Conservation (phyloP, 2,329 filamentous ascomycete species). For the Stylonectria norvegica region DNA sequence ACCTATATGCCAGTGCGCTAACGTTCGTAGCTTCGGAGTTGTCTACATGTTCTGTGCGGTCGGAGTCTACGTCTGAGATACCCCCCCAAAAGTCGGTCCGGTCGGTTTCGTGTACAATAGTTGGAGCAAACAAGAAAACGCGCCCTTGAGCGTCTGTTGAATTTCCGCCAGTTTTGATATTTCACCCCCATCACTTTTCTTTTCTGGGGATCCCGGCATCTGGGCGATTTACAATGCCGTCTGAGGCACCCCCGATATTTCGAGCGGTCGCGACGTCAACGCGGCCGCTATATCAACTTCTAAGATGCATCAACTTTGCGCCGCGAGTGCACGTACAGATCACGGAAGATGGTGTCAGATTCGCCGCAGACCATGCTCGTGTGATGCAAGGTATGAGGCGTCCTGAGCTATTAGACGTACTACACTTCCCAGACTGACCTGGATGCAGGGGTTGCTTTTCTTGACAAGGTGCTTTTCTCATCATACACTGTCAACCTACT, state of each 20-base stretch:
- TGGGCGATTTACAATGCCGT: constrained; percentile 23
- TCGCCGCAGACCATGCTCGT: constrained; percentile 82
- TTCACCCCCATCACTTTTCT: constrained; percentile 6
- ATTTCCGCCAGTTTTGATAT: constrained; percentile 22
- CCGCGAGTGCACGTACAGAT: constrained; percentile 66
- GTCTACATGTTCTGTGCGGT: constrained; percentile 99
- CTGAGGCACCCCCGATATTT: constrained; percentile 54
- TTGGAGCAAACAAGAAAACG: constrained; percentile 33
- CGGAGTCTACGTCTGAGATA: constrained; percentile 90
- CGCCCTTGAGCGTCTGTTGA: constrained; percentile 27
- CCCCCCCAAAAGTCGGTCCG: constrained; percentile 36
- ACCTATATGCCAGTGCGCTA: constrained; percentile 15
- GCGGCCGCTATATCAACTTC: constrained; percentile 65
- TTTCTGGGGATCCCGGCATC: constrained; percentile 1
- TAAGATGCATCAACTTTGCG: constrained; percentile 57
- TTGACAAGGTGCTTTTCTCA: constrained; percentile 86
- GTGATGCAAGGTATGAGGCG: constrained; percentile 76
- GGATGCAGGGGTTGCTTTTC: constrained; percentile 58
- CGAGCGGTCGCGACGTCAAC: constrained; percentile 75
- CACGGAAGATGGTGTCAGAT: constrained; percentile 77
- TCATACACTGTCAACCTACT: constrained; percentile 68
- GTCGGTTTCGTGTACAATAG: constrained; percentile 37
- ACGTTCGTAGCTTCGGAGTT: constrained; percentile 69
- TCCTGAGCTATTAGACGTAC: background rate
- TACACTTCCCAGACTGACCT: constrained; percentile 13